phyloP scores from a whole-genome alignment of 2,329 filamentous ascomycete genomes.

The Alternaria dauci region DNA sequence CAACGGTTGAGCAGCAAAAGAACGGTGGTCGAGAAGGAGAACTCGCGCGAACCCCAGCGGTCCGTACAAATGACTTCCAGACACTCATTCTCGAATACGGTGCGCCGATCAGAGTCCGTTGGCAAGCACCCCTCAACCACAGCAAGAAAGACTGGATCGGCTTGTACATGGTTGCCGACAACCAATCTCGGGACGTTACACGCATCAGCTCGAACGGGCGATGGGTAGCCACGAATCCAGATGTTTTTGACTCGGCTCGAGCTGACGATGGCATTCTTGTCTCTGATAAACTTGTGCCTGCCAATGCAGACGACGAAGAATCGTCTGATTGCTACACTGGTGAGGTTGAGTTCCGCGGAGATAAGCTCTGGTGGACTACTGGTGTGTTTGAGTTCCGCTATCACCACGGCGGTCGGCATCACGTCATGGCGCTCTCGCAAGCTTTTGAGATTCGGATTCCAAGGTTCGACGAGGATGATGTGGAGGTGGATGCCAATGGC shows the following conservation, averaged over 20 bases:
- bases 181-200: constrained; percentile 83
- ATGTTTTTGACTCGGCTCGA: constrained; percentile 76
- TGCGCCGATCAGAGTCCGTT: constrained; percentile 85
- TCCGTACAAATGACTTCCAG: constrained; percentile 68
- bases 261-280: constrained; percentile 79
- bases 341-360: constrained; percentile 86
- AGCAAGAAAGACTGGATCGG: constrained; percentile 94
- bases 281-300: constrained; percentile 68
- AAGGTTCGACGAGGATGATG: constrained; percentile 78
- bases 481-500: constrained; percentile 66
- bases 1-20: constrained; percentile 64
- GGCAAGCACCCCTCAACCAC: constrained; percentile 88
- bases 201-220: constrained; percentile 85
- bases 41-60: constrained; percentile 71
- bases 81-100: constrained; percentile 88
- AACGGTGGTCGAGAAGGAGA: constrained; percentile 78
- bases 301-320: constrained; percentile 54
- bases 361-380: constrained; percentile 97
- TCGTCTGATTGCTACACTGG: constrained; percentile 73
- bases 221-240: constrained; percentile 83
- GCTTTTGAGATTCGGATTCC: constrained; percentile 90
- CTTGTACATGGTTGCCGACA: constrained; percentile 95
- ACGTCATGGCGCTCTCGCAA: constrained; percentile 90
- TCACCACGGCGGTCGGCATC: constrained; percentile 91
- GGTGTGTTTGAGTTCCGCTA: constrained; percentile 97